Evolutionary conservation across 371 early-diverging fungal species (phyloP).

Genomic region (Zychaea mexicana): DNA sequence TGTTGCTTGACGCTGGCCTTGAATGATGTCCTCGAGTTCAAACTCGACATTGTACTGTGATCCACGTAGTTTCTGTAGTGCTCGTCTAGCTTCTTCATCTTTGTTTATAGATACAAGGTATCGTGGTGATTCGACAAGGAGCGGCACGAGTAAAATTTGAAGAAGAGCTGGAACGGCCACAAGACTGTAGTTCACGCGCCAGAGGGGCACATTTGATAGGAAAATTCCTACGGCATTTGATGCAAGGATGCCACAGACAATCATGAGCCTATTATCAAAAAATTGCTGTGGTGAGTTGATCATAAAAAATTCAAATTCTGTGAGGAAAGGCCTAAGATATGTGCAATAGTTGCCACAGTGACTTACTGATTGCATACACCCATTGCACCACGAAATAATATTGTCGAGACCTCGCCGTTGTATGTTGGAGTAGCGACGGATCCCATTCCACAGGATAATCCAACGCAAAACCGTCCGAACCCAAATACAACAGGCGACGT

Average conservation of each 20-base stretch:
- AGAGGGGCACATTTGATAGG: slow-evolving; percentile 55
- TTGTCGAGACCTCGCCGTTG: slow-evolving; percentile 80
- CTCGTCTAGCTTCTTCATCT: slow-evolving; percentile 42
- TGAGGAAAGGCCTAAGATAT: no score
- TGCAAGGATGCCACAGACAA: slow-evolving; percentile 69
- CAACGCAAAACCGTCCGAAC: slow-evolving; percentile 78
- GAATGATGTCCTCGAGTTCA: slow-evolving; percentile 53
- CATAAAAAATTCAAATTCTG: no score
- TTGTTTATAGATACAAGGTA: slow-evolving; percentile 55
- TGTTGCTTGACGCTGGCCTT: slow-evolving; percentile 23
- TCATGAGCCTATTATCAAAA: slow-evolving; percentile 43
- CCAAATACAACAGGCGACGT: slow-evolving; percentile 61
- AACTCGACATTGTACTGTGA: slow-evolving; percentile 34
- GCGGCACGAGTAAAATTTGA: slow-evolving; percentile 61
- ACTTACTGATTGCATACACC: slow-evolving; percentile 73
- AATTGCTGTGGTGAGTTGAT: no score
- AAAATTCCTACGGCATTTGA: slow-evolving; percentile 55
- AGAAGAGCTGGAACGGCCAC: slow-evolving; percentile 65
- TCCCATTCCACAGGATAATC: slow-evolving; percentile 80
- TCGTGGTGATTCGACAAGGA: slow-evolving; percentile 73
- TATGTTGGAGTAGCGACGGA: slow-evolving; percentile 81
- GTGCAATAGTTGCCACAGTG: neutral
- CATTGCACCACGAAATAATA: slow-evolving; percentile 67
- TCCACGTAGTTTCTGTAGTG: slow-evolving; percentile 50
- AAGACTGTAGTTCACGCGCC: slow-evolving; percentile 60